Percentiles rank a stretch among this genome's conserved stretches.
Conservation (phyloP, 257 asterid species). For the Solanum gracilifrons region DNA sequence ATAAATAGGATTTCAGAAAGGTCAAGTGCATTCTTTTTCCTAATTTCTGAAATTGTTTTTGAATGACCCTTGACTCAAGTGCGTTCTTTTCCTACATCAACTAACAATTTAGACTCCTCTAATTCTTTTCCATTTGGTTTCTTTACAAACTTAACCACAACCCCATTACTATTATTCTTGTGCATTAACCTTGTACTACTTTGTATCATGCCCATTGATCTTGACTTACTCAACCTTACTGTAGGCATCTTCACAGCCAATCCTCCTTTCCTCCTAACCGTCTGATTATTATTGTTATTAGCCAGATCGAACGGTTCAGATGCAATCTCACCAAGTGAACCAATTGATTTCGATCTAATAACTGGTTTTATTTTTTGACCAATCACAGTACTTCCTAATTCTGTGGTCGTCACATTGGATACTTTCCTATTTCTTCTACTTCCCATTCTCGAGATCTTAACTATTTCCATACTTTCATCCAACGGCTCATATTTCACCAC, state of each 20-base stretch:
- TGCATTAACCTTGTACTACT: conserved; percentile 21
- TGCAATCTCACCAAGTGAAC: conserved; percentile 43
- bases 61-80: background rate
- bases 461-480: conserved; percentile 48
- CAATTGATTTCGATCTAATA: conserved; percentile 54
- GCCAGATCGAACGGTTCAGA: conserved; percentile 21
- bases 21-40: too few relatives aligned
- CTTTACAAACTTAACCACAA: conserved; percentile 4
- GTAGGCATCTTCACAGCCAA: conserved; percentile 38
- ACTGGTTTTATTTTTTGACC: conserved; percentile 7
- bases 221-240: conserved; percentile 53
- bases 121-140: conserved; percentile 16
- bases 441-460: conserved; percentile 16
- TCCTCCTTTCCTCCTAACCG: conserved; percentile 28
- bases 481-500: conserved; percentile 32
- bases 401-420: conserved; percentile 28
- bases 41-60: too few relatives aligned
- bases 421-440: conserved; percentile 51
- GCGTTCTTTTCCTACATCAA: background rate
- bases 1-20: background rate
- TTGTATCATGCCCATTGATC: conserved; percentile 55
- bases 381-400: conserved; percentile 1
- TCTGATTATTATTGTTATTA: background rate
- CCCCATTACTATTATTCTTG: background rate
- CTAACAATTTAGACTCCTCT: conserved; percentile 43